Conservation (phyloP, 352 stramenopile genomes). For the Blastocystis sp. region DNA sequence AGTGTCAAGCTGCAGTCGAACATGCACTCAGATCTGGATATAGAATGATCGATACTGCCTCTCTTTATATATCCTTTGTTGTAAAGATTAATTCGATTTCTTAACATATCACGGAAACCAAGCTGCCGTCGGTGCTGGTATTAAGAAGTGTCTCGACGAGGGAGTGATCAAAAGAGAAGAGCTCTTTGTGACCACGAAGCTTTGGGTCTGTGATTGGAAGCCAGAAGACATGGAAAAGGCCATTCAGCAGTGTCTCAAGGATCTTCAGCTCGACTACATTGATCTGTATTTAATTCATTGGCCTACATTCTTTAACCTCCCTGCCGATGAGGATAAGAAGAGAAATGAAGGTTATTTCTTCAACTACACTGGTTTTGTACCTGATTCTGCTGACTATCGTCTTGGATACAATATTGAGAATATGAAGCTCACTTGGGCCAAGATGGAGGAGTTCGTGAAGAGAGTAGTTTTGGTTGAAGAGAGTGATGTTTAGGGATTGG, state of each 20-base stretch:
- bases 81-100: neutral
- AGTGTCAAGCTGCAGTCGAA: neutral
- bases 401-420: conserved; percentile 64
- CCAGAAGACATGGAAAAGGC: conserved; percentile 71
- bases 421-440: conserved; percentile 47
- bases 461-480: neutral
- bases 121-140: conserved; percentile 68
- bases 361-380: conserved; percentile 3
- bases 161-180: conserved; percentile 72
- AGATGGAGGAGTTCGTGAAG: conserved; percentile 73
- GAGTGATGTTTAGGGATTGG: conserved; percentile 66
- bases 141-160: conserved; percentile 67
- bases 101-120: conserved; percentile 69
- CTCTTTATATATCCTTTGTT: conserved; percentile 1
- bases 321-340: conserved; percentile 56
- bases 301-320: conserved; percentile 69
- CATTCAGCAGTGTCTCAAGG: conserved; percentile 69
- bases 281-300: conserved; percentile 78
- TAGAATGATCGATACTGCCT: conserved; percentile 59
- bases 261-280: conserved; percentile 74
- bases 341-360: conserved; percentile 36
- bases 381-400: conserved; percentile 9
- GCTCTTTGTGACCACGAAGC: conserved; percentile 76
- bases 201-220: conserved; percentile 71
- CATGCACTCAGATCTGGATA: conserved; percentile 35